Base-by-base conservation (phyloP, 257 asterid genomes). In the Phtheirospermum japonicum region DNA sequence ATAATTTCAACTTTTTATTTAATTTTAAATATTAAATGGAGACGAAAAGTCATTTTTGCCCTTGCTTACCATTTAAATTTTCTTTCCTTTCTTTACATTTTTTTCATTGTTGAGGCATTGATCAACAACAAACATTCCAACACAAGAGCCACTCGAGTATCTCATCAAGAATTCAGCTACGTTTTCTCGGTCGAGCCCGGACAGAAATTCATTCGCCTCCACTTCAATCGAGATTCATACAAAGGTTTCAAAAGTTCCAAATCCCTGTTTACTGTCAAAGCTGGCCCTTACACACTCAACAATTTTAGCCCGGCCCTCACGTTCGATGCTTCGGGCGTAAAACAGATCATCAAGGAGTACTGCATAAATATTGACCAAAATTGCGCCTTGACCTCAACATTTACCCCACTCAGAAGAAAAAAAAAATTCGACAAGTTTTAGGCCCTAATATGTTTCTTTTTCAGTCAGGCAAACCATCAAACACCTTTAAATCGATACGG, bases 171-270 rank as follows among this genome's bases (percentile, higher is more conserved):
- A 46, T 79, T 79, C 51, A 68, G 67, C 20, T 76, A 79, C 34
- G 39, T 39, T 45, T 60, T 79, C 63, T 61, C 13, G 3, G 77
- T 73, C 20, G 46, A 53, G 0, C 78, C 82, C 3, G 82, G 82
- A 4, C 76, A 76, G 53, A 79, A 79, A n/a, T 68, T 79, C 69
- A 61, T 79, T 72, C 82, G 85, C 9, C 77, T 79, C 31, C 85
- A 79, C 59, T 79, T 79, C 70, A 17, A 76, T 56, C 74, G 64
- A 52, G 76, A 68, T 39, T 60, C 79, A 0, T 76, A 75, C 68
- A 57, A 51, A 57, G 73, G 80, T 14, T 70, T 79, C 63, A 10
- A 53, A 37, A 48, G 28, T 30, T 79, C 82, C 13, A 67, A 65
- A 61, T 63, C 85, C 39, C 7, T 52, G 42, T 79, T 79, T 63